Percentiles rank a stretch among this genome's conserved stretches.
Conservation (phyloP, 345 rosid species). For the Cardamine chenopodiifolia region DNA sequence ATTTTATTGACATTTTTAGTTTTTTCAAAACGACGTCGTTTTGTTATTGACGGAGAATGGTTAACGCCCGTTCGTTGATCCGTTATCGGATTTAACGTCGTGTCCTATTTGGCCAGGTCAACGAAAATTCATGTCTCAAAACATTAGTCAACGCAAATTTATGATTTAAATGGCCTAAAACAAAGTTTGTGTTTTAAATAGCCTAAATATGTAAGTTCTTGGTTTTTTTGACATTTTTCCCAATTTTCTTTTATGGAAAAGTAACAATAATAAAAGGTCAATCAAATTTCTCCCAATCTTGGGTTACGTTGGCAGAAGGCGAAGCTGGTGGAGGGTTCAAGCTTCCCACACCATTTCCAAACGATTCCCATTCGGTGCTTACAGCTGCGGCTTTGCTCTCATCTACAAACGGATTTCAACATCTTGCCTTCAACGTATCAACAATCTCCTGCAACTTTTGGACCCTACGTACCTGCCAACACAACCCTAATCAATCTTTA, state of each 20-base stretch:
- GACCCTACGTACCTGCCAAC: conserved; percentile 66
- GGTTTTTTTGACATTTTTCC: too few relatives aligned
- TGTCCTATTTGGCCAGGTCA: too few relatives aligned
- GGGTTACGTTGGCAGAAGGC: conserved; percentile 55
- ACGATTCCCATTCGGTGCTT: conserved; percentile 79
- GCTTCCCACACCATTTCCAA: conserved; percentile 75
- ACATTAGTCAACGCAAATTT: too few relatives aligned
- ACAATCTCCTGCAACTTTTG: conserved; percentile 71
- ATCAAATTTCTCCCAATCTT: conserved; percentile 81
- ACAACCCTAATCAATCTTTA: conserved; percentile 6
- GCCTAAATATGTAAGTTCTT: too few relatives aligned
- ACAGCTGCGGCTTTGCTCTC: conserved; percentile 52
- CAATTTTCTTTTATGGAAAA: neutral
- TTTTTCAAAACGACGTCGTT: too few relatives aligned
- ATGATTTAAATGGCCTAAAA: too few relatives aligned
- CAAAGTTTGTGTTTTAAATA: too few relatives aligned
- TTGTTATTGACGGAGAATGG: too few relatives aligned
- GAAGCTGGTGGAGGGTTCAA: conserved; percentile 56
- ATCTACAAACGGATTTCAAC: conserved; percentile 57
- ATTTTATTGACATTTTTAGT: too few relatives aligned
- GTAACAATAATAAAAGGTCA: conserved; percentile 40
- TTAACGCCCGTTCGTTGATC: too few relatives aligned
- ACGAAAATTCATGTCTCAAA: too few relatives aligned
- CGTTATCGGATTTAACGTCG: too few relatives aligned
- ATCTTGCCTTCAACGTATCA: conserved; percentile 70